Evolutionary conservation across 352 stramenopile species (phyloP).

Genomic region (Pythium brassicae): DNA sequence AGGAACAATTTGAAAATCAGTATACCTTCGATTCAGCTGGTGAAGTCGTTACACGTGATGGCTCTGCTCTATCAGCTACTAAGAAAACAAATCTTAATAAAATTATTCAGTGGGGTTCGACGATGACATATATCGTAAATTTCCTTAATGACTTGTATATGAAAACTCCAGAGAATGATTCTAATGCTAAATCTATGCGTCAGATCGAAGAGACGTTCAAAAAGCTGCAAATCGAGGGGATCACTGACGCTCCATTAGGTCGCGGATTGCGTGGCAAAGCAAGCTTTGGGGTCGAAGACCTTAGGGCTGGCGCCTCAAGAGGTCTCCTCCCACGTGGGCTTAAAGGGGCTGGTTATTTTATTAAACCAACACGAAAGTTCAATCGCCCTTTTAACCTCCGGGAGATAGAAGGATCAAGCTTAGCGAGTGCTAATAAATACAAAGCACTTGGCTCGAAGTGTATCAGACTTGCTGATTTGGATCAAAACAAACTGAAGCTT

Average conservation of each 20-base stretch:
- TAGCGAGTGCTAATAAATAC: neutral
- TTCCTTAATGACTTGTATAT: neutral
- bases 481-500: no score
- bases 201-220: neutral
- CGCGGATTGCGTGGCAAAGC: no score
- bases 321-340: no score
- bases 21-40: neutral
- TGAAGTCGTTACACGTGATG: neutral
- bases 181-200: neutral
- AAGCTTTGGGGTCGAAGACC: no score
- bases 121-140: neutral
- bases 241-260: no score
- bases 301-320: no score
- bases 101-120: neutral
- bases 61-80: neutral
- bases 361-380: no score
- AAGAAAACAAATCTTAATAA: neutral
- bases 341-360: no score
- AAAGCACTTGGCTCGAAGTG: neutral
- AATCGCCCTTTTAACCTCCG: neutral
- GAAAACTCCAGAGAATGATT: neutral
- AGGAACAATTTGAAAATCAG: neutral
- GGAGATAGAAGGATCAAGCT: neutral
- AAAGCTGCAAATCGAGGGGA: neutral
- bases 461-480: neutral